Base-by-base conservation (phyloP, 345 rosid genomes). In the Euphorbia lathyris region DNA sequence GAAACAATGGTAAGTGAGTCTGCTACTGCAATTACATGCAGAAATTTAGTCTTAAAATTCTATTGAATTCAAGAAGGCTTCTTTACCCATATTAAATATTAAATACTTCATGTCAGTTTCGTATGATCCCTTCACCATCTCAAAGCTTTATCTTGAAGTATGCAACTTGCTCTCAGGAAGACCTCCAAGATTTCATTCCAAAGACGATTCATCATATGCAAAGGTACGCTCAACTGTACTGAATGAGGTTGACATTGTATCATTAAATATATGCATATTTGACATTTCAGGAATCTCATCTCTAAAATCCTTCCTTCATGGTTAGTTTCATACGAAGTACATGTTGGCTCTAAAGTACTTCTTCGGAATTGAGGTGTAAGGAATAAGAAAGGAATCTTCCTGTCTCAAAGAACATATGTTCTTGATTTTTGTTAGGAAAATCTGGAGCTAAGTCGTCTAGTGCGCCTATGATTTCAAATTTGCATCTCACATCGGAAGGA, bases 1-100 rank as follows among this genome's bases (percentile, higher is more conserved):
- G 85, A 87, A 78, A 80, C 80, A 68, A 76, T 89, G 16, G 96
- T 88, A 83, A 77, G 93, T 79, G 60, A 12, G 27, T n/a, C n/a
- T n/a, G n/a, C n/a, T n/a, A n/a, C n/a, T n/a, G n/a, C n/a, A n/a
- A n/a, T n/a, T n/a, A n/a, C n/a, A n/a, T 32, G 17, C 16, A 4
- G 36, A 14, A 68, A 43, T 53, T 29, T 20, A 40, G 12, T 60
- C 60, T 60, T 29, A 23, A 7, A 23, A 20, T 61, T 76, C 30
- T 66, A 34, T 36, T 13, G 25, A 52, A 55, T 51, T 60, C 27
- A 23, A 59, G 3, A 43, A 63, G 34, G 20, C n/a, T 63, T 27
- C 1, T 22, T 9, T 9, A 23, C 5, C 58, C 43, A 19, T 32
- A 29, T 27, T 20, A 34, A 20, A 22, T 38, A 12, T 22, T 36